Evolutionary conservation across 371 early-diverging fungal species (phyloP).

Genomic region (Haplosporangium sp.): DNA sequence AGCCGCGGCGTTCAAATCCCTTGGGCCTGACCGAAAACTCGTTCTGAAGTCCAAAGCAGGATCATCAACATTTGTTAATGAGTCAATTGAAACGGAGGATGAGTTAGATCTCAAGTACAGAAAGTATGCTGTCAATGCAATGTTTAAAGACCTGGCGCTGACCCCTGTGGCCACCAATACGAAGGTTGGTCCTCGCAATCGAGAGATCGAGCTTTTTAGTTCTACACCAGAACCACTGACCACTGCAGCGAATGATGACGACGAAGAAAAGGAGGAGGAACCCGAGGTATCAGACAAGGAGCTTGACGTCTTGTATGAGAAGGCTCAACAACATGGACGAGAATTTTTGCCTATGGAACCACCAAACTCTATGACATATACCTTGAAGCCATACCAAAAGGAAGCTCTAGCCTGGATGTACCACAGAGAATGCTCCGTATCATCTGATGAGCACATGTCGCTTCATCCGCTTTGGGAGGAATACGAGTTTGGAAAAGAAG

Average conservation of each 20-base stretch:
- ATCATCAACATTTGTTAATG: slow-evolving; percentile 29
- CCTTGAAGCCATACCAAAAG: slow-evolving; percentile 74
- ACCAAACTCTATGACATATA: slow-evolving; percentile 61
- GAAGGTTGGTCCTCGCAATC: slow-evolving; percentile 38
- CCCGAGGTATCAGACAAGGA: slow-evolving; percentile 69
- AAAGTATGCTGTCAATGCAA: slow-evolving; percentile 60
- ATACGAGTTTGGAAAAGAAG: slow-evolving; percentile 62
- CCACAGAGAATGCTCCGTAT: slow-evolving; percentile 61
- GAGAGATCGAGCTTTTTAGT: slow-evolving; percentile 24
- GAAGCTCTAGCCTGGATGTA: slow-evolving; percentile 74
- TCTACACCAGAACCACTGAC: slow-evolving; percentile 33
- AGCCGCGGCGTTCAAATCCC: slow-evolving; percentile 48
- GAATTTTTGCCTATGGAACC: slow-evolving; percentile 65
- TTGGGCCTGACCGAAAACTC: slow-evolving; percentile 18
- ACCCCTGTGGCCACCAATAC: slow-evolving; percentile 56
- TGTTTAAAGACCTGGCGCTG: slow-evolving; percentile 59
- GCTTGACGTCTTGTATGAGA: slow-evolving; percentile 71
- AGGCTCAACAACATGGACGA: slow-evolving; percentile 68
- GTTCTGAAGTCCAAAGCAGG: slow-evolving; percentile 13
- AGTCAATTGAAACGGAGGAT: slow-evolving; percentile 44
- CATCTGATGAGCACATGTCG: slow-evolving; percentile 43
- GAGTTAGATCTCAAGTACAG: slow-evolving; percentile 49
- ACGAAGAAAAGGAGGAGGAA: slow-evolving; percentile 53
- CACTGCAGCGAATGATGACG: background rate
- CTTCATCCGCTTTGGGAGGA: slow-evolving; percentile 78